A percentile compares a stretch with the other conserved stretches of the same genome.
phyloP scores from a whole-genome alignment of 2,329 filamentous ascomycete genomes.

The Periconia sp. region DNA sequence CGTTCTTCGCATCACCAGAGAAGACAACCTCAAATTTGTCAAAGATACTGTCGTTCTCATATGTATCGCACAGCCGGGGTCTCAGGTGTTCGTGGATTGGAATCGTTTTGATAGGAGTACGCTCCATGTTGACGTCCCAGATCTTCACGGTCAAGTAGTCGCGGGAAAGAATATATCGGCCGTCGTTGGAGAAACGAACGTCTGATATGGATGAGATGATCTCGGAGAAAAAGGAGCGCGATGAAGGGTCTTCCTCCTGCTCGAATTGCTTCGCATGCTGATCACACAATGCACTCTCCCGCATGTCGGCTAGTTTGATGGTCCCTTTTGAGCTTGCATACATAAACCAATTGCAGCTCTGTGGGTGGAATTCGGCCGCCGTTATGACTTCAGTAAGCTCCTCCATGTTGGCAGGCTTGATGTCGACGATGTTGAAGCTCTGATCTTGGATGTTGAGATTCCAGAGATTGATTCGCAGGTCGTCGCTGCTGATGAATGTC shows the following conservation, averaged over 20 bases:
- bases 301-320: slow-evolving; percentile 98
- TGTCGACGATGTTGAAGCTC: slow-evolving; percentile 99
- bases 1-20: slow-evolving; percentile 96
- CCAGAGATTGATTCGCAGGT: slow-evolving; percentile 97
- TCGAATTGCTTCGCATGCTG: slow-evolving; percentile 97
- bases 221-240: slow-evolving; percentile 98
- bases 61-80: slow-evolving; percentile 93
- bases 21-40: slow-evolving; percentile 99
- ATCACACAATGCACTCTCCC: slow-evolving; percentile 94
- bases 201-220: slow-evolving; percentile 99
- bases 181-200: slow-evolving; percentile 95
- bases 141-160: slow-evolving; percentile 99
- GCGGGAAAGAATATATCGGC: slow-evolving; percentile 94
- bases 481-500: slow-evolving; percentile 98
- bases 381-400: slow-evolving; percentile 99
- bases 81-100: slow-evolving; percentile 97
- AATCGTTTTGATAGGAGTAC: slow-evolving; percentile 96
- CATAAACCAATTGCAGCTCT: slow-evolving; percentile 99
- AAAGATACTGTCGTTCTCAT: slow-evolving; percentile 99
- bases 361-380: slow-evolving; percentile 94
- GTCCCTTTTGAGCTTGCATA: slow-evolving; percentile 99
- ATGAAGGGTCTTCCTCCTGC: slow-evolving; percentile 95
- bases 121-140: slow-evolving; percentile 99
- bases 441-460: slow-evolving; percentile 99
- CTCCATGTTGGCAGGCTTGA: slow-evolving; percentile 99